A percentile compares a stretch with the other conserved stretches of the same genome.
Conservation (phyloP, 768 basidiomycete species). For the Hortiboletus flavorubellus region DNA sequence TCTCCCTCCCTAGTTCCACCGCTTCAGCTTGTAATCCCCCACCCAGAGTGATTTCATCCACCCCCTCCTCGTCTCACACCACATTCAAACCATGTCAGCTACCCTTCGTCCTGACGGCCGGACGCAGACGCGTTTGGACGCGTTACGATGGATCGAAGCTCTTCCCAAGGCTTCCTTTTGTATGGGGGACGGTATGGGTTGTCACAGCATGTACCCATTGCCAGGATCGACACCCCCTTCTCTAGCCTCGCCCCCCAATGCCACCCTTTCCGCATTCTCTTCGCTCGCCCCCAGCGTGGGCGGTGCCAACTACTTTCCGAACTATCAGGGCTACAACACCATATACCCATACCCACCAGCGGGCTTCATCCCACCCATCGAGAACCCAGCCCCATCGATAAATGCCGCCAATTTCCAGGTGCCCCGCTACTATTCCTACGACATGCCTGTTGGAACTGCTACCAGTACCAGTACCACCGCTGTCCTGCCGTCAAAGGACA, state of each 20-base stretch:
- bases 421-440: neutral
- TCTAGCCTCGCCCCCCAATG: too few relatives aligned
- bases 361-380: neutral
- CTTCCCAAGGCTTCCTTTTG: too few relatives aligned
- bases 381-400: neutral
- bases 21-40: too few relatives aligned
- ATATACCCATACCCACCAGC: too few relatives aligned
- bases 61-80: neutral
- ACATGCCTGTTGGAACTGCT: neutral
- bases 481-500: too few relatives aligned
- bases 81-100: neutral
- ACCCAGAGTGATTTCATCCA: neutral
- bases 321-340: neutral
- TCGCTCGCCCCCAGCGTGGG: neutral
- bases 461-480: neutral
- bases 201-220: neutral
- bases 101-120: neutral
- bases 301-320: neutral
- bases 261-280: neutral
- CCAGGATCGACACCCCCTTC: neutral
- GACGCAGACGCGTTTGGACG: neutral
- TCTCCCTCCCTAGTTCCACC: neutral
- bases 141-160: neutral
- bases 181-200: too few relatives aligned
- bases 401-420: neutral